These are phyloP conservation scores for Camellia japonica DNA, from an alignment of 148 eudicot species.

Conservation along the genomic window DNA sequence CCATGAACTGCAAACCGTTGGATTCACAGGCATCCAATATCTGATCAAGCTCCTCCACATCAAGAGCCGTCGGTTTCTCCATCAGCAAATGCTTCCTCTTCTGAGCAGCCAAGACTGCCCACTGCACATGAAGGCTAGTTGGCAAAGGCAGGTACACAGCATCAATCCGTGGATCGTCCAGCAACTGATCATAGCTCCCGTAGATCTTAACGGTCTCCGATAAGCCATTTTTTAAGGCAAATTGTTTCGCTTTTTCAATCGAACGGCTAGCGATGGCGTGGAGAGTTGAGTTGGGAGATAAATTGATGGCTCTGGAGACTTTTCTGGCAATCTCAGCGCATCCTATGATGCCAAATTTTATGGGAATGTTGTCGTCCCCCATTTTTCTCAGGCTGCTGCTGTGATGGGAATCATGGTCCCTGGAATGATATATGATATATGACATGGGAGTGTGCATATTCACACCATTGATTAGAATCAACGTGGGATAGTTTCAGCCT, in stretches of 20 bases:
- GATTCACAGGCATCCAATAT: too few relatives aligned
- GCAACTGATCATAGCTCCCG: too few relatives aligned
- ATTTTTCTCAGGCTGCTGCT: slow-evolving; percentile 14
- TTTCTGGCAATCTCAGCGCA: slow-evolving; percentile 54
- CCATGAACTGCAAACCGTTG: too few relatives aligned
- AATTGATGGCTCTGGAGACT: slow-evolving; percentile 43
- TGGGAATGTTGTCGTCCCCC: slow-evolving; percentile 19
- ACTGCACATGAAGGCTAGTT: too few relatives aligned
- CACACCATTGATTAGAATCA: too few relatives aligned
- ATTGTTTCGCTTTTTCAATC: slow-evolving; percentile 39
- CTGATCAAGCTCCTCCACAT: slow-evolving; percentile 6
- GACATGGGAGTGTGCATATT: too few relatives aligned
- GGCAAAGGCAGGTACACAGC: too few relatives aligned
- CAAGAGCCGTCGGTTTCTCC: slow-evolving; percentile 62
- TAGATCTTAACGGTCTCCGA: neutral
- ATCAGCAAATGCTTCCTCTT: slow-evolving; percentile 57
- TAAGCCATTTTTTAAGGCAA: slow-evolving; percentile 27
- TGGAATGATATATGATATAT: too few relatives aligned
- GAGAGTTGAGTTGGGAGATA: slow-evolving; percentile 44
- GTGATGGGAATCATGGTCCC: too few relatives aligned
- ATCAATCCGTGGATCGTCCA: too few relatives aligned
- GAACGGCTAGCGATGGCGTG: slow-evolving; percentile 52
- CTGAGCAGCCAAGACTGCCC: slow-evolving; percentile 42
- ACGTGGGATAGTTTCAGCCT: too few relatives aligned
- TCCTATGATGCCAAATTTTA: slow-evolving; percentile 38